Conservation (phyloP, 2,329 filamentous ascomycete genomes). For the Claviceps paspali region DNA sequence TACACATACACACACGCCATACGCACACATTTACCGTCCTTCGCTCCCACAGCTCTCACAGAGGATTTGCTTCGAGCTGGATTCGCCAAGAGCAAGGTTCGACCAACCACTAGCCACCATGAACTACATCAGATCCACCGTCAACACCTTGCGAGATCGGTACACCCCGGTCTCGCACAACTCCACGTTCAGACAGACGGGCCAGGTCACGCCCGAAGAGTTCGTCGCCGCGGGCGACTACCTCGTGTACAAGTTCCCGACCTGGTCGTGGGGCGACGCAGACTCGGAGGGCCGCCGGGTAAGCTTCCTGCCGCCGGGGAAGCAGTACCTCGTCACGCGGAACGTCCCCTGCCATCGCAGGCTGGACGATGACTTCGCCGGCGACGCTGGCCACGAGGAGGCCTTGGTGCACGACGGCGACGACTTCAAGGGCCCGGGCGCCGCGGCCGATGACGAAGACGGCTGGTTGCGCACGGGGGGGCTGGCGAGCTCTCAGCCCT, state of each 20-base stretch:
- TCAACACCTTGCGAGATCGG: constrained; percentile 82
- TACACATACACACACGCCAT: too few species aligned
- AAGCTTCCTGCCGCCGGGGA: constrained; percentile 67
- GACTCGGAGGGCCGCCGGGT: constrained; percentile 67
- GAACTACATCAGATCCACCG: constrained; percentile 84
- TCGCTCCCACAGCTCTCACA: too few species aligned
- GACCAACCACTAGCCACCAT: too few species aligned
- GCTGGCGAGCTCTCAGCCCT: constrained; percentile 57
- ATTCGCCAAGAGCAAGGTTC: too few species aligned
- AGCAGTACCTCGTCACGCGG: constrained; percentile 90
- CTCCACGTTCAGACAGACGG: constrained; percentile 85
- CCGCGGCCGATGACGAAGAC: constrained; percentile 52
- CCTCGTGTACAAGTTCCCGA: constrained; percentile 96
- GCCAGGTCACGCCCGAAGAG: constrained; percentile 94
- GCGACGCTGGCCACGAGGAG: constrained; percentile 73
- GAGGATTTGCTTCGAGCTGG: too few species aligned
- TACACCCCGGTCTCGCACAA: constrained; percentile 80
- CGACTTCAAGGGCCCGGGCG: constrained; percentile 32
- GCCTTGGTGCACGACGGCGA: constrained; percentile 72
- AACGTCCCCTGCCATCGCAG: constrained; percentile 88
- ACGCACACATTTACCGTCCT: too few species aligned
- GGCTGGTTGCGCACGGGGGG: constrained; percentile 87
- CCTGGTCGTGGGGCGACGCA: constrained; percentile 91
- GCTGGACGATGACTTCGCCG: constrained; percentile 85
- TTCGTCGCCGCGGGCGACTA: constrained; percentile 94